These are phyloP conservation scores for Phytopythium montanum DNA, from an alignment of 352 stramenopile genomes.

Conservation along the genomic window DNA sequence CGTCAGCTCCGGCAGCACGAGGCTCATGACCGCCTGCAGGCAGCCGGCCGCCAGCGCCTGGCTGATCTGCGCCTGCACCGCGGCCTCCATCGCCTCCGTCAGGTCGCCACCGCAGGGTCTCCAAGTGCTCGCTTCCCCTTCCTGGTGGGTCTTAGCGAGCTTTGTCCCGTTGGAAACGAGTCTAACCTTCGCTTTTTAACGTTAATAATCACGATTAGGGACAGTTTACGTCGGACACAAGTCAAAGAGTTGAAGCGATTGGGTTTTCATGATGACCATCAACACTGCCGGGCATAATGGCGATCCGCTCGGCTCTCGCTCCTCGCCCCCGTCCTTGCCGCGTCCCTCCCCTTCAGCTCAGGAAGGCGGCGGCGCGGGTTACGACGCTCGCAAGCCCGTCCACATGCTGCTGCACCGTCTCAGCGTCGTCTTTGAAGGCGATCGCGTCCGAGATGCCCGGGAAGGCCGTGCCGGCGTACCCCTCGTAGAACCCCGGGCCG, in stretches of 20 bases:
- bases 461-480: slow-evolving; percentile 44
- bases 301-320: slow-evolving; percentile 41
- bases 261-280: too few relatives aligned
- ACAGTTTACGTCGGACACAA: too few relatives aligned
- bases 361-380: slow-evolving; percentile 24
- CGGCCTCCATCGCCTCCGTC: background rate
- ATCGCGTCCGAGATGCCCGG: slow-evolving; percentile 40
- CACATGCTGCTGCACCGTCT: slow-evolving; percentile 33
- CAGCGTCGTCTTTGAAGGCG: slow-evolving; percentile 30
- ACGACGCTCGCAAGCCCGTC: slow-evolving; percentile 34
- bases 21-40: slow-evolving; percentile 39
- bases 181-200: too few relatives aligned
- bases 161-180: too few relatives aligned
- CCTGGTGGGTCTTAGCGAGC: too few relatives aligned
- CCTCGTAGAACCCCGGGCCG: slow-evolving; percentile 45
- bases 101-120: too few relatives aligned
- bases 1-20: slow-evolving; percentile 30
- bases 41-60: slow-evolving; percentile 29
- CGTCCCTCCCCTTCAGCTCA: too few relatives aligned
- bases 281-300: too few relatives aligned
- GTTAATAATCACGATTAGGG: too few relatives aligned
- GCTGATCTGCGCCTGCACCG: slow-evolving; percentile 22
- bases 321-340: slow-evolving; percentile 22
- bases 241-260: too few relatives aligned
- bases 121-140: too few relatives aligned